Base-by-base conservation (phyloP, 163 green algal genomes). In the Volvox carteri region DNA sequence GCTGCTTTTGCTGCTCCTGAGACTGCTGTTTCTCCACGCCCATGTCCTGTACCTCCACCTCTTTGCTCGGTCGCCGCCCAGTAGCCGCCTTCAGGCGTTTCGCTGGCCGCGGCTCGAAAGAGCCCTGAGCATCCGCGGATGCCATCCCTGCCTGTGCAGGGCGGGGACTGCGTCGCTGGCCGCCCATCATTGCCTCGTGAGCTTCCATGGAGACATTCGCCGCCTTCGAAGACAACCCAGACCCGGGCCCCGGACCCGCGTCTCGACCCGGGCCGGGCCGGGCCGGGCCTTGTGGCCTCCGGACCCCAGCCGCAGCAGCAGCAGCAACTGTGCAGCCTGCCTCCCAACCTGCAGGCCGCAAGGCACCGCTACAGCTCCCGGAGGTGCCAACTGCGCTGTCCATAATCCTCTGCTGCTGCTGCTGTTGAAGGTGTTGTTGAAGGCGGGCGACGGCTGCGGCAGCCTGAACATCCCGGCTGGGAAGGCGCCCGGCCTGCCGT, bases 1-100 rank as follows among this genome's bases (percentile, higher is more conserved):
- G 62, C 62, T 65, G 73, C 73, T 80, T 14, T 21, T 78, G 70
- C 62, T 74, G 62, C n/a, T 42, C 62, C 28, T 19, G 50, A 16
- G 50, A 16, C 50, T n/a, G n/a, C n/a, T n/a, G n/a, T n/a, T n/a
- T n/a, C n/a, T n/a, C n/a, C n/a, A n/a, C n/a, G n/a, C n/a, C n/a
- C n/a, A n/a, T n/a, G n/a, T n/a, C n/a, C n/a, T n/a, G n/a, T n/a
- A n/a, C n/a, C n/a, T n/a, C n/a, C n/a, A n/a, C n/a, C n/a, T n/a
- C n/a, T n/a, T n/a, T n/a, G n/a, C n/a, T n/a, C n/a, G n/a, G n/a
- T n/a, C n/a, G n/a, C n/a, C n/a, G n/a, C n/a, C n/a, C n/a, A n/a
- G n/a, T n/a, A 65, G 54, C 54, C 28, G 5, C 54, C 54, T 23
- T 65, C 54, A 23, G 19, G 28, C 54, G 54, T 23, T 65, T 65